A percentile compares a stretch with the other conserved stretches of the same genome.
Evolutionary conservation across 1,139 yeast genomes (phyloP).

Genomic region (Blastobotrys ciferrii): DNA sequence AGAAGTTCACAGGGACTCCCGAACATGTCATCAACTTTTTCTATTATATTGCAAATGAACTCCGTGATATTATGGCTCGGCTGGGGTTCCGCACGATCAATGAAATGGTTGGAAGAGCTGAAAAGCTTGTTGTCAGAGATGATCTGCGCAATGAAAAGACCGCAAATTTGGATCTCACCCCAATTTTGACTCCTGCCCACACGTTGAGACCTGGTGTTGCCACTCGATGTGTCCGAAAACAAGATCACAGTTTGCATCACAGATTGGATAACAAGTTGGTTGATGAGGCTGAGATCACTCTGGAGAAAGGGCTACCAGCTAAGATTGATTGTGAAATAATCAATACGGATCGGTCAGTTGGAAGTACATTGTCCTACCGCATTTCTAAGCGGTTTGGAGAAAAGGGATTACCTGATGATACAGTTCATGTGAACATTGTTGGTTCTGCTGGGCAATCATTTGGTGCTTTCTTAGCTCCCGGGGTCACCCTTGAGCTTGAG

Average conservation of each 20-base stretch:
- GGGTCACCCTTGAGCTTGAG: slow-evolving; percentile 90
- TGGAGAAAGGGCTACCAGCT: slow-evolving; percentile 92
- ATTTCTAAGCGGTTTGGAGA: slow-evolving; percentile 93
- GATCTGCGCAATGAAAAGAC: slow-evolving; percentile 86
- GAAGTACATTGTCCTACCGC: slow-evolving; percentile 90
- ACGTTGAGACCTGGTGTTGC: slow-evolving; percentile 97
- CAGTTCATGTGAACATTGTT: slow-evolving; percentile 83
- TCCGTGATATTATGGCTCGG: slow-evolving; percentile 88
- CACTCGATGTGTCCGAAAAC: slow-evolving; percentile 87
- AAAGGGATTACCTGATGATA: slow-evolving; percentile 89
- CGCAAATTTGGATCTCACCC: slow-evolving; percentile 85
- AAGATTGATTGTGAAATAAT: slow-evolving; percentile 89
- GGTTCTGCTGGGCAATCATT: slow-evolving; percentile 99
- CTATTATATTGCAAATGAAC: slow-evolving; percentile 89
- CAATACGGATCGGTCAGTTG: slow-evolving; percentile 95
- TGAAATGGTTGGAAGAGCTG: slow-evolving; percentile 98
- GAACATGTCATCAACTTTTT: slow-evolving; percentile 98
- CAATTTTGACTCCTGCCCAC: slow-evolving; percentile 95
- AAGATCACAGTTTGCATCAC: slow-evolving; percentile 89
- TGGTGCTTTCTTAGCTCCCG: slow-evolving; percentile 96
- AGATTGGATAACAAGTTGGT: slow-evolving; percentile 93
- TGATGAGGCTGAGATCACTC: slow-evolving; percentile 90
- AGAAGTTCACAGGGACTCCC: slow-evolving; percentile 93
- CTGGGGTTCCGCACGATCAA: slow-evolving; percentile 93
- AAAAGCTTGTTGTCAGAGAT: slow-evolving; percentile 80